phyloP scores from a whole-genome alignment of 1,284 basidiomycete species.

The Irpex sp. region DNA sequence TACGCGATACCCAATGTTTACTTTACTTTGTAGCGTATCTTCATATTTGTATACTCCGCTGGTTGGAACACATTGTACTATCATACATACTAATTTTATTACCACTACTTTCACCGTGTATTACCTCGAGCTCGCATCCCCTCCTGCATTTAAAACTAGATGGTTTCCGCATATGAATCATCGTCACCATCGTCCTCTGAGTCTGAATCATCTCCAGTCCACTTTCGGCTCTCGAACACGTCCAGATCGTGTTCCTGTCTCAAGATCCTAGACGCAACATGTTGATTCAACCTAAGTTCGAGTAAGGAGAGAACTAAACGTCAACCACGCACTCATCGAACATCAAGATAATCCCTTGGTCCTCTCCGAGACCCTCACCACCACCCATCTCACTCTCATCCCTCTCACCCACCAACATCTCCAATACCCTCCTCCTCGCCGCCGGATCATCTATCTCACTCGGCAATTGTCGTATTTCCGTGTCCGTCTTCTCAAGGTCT shows the following conservation, averaged over 20 bases:
- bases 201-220: background rate
- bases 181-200: background rate
- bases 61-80: too few species aligned
- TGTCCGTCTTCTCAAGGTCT: slow-evolving; percentile 36
- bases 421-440: slow-evolving; percentile 30
- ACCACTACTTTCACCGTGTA: too few species aligned
- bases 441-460: slow-evolving; percentile 18
- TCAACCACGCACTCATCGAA: slow-evolving; percentile 32
- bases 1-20: too few species aligned
- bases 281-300: too few species aligned
- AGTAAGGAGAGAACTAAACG: background rate
- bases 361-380: slow-evolving; percentile 12
- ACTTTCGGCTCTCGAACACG: slow-evolving; percentile 26
- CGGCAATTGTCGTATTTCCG: slow-evolving; percentile 40
- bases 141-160: too few species aligned
- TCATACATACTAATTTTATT: too few species aligned
- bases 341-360: slow-evolving; percentile 35
- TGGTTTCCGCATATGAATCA: background rate
- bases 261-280: background rate
- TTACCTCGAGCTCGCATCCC: too few species aligned
- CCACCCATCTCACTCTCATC: slow-evolving; percentile 29
- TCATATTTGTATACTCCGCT: too few species aligned
- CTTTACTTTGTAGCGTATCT: too few species aligned
- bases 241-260: background rate
- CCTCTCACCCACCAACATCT: slow-evolving; percentile 24